A percentile compares a stretch with the other conserved stretches of the same genome.
Conservation (phyloP, 2,329 filamentous ascomycete species). For the Colletotrichum tropicale region DNA sequence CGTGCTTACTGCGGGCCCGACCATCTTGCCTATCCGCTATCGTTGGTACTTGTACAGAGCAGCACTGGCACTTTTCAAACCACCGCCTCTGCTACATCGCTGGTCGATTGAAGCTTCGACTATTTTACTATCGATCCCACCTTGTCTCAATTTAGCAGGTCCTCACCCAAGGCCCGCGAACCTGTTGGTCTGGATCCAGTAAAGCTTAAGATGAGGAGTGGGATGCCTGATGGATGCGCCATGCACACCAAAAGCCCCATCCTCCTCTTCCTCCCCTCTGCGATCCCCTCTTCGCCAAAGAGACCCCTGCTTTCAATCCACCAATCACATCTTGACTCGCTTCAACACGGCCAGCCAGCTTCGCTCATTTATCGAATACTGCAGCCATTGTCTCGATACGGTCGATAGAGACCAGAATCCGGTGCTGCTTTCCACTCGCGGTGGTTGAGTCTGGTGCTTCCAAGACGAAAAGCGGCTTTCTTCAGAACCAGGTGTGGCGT, state of each 20-base stretch:
- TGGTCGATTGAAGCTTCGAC: background rate
- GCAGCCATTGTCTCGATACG: background rate
- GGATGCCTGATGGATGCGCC: background rate
- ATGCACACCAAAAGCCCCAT: background rate
- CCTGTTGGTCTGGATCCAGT: background rate
- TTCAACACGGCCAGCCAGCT: background rate
- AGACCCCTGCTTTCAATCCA: background rate
- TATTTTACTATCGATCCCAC: background rate
- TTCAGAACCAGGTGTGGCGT: background rate
- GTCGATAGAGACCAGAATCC: background rate
- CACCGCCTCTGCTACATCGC: background rate
- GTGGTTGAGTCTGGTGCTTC: background rate
- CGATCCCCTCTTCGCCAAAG: background rate
- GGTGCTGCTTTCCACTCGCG: background rate
- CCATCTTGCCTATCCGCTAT: background rate
- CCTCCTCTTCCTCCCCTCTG: background rate
- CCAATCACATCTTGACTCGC: background rate
- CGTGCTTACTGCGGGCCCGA: constrained; percentile 10
- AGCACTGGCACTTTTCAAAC: background rate
- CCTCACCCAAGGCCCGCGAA: background rate
- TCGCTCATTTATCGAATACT: background rate
- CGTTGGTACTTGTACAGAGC: background rate
- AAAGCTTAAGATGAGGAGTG: constrained; percentile 7
- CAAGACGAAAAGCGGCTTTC: background rate
- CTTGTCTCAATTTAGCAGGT: constrained; percentile 11